Evolutionary conservation across 345 rosid genomes (phyloP), one percentile per base, ranked within the genome.

Genomic region (Durio zibethinus): DNA sequence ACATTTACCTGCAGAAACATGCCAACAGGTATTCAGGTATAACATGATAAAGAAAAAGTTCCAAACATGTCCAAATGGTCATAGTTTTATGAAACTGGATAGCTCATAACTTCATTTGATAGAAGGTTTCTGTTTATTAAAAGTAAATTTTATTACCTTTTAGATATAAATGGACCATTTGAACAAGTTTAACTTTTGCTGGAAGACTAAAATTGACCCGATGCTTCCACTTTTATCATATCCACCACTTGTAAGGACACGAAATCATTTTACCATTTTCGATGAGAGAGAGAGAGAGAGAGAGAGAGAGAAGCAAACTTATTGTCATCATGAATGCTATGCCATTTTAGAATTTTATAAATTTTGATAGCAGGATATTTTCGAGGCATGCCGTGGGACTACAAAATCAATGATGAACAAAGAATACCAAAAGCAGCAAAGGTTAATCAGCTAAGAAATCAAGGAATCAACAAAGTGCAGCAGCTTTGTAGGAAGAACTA

Each of bases 1-100:
- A 71, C 35, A 29, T 73, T 74, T 70, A 31, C 50, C 88, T 85
- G 83, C 38, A 20, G 36, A 72, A 78, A 82, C 54, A 77, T 45
- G 48, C 50, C 40, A 18, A 68, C 57, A 43, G 42, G 21, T 5
- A 62, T 31, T 62, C 60, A 63, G 38, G 62, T 54, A 25, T 53
- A 73, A 35, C 63, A 53, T 20, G 60, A 47, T 16, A 38, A 64
- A 18, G 8, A 27, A 29, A 23, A 53, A 10, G 45, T 20, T 35
- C 7, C 74, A 48, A 47, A 15, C 16, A 50, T n/a, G 2, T 4
- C 20, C n/a, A n/a, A 33, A 53, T 11, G 1, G 48, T 54, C 27
- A 65, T 40, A 31, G 10, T 31, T 48, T 20, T 9, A 35, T 14
- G 29, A 72, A 35, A 53, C 29, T 56, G 12, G 25, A 48, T 4